Conservation (phyloP, 306 rosid species). For the Malus fusca region DNA sequence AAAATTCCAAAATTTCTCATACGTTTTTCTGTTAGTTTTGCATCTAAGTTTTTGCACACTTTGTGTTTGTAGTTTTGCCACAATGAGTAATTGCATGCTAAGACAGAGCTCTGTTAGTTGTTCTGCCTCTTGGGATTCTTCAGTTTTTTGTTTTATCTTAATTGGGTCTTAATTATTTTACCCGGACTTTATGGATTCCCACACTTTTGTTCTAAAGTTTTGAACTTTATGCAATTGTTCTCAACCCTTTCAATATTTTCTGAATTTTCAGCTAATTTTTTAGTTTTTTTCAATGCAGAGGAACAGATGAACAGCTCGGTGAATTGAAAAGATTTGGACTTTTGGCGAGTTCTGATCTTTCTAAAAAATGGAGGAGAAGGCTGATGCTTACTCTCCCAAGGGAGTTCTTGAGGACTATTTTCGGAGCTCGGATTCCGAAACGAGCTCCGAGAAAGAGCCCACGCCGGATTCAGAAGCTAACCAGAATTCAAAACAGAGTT, state of each 20-base stretch:
- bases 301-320: background rate
- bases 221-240: background rate
- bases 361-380: slow-evolving; percentile 54
- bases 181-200: slow-evolving; percentile 14
- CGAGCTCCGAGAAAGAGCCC: slow-evolving; percentile 58
- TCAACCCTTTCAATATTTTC: background rate
- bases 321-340: background rate
- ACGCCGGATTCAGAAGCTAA: slow-evolving; percentile 19
- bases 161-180: background rate
- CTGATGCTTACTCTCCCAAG: slow-evolving; percentile 49
- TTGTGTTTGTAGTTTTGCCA: slow-evolving; percentile 15
- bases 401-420: slow-evolving; percentile 88
- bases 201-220: background rate
- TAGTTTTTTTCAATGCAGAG: background rate
- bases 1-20: background rate
- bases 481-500: slow-evolving; percentile 30
- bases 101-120: background rate
- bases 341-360: slow-evolving; percentile 17
- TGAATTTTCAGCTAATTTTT: background rate
- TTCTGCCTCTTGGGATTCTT: slow-evolving; percentile 5
- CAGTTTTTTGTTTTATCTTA: slow-evolving; percentile 7
- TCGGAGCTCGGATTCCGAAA: slow-evolving; percentile 71
- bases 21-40: background rate
- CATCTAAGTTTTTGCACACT: slow-evolving; percentile 3
- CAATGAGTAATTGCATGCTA: background rate